A percentile compares a stretch with the other conserved stretches of the same genome.
Conservation (phyloP, 495 filamentous ascomycete species). For the Xylaria intraflava region DNA sequence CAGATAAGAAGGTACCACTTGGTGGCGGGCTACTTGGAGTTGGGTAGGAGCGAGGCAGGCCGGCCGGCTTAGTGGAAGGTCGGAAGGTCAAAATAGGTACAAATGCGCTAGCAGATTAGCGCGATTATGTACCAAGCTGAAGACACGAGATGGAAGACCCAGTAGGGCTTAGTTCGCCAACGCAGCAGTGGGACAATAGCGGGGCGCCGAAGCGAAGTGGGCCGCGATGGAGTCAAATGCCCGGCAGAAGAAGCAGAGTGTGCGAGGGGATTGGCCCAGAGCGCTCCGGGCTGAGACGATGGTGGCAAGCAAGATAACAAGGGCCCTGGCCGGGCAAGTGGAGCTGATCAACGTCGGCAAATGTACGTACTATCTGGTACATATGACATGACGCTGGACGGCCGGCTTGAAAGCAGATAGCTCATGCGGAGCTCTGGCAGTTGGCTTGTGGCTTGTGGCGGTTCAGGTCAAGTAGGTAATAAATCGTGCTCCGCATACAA, state of each 20-base stretch:
- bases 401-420: no score
- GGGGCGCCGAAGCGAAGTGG: constrained; percentile 14
- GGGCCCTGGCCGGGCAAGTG: background rate
- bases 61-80: no score
- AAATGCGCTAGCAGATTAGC: background rate
- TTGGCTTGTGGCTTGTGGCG: background rate
- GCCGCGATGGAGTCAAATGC: constrained; percentile 13
- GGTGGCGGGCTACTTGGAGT: background rate
- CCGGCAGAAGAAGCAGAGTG: constrained; percentile 13
- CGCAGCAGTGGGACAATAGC: constrained; percentile 22
- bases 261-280: constrained; percentile 23
- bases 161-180: constrained; percentile 20
- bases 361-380: no score
- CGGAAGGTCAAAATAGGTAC: no score
- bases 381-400: no score
- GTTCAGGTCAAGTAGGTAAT: background rate
- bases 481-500: background rate
- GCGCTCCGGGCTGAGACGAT: constrained; percentile 26
- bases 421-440: no score
- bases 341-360: background rate
- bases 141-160: background rate
- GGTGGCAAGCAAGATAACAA: constrained; percentile 18
- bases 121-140: constrained; percentile 1
- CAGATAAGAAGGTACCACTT: background rate
- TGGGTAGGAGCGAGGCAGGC: no score